Evolutionary conservation across 176 grass and related monocot genomes (phyloP), one percentile per base, ranked within the genome.

Genomic region (Oryza glaberrima): DNA sequence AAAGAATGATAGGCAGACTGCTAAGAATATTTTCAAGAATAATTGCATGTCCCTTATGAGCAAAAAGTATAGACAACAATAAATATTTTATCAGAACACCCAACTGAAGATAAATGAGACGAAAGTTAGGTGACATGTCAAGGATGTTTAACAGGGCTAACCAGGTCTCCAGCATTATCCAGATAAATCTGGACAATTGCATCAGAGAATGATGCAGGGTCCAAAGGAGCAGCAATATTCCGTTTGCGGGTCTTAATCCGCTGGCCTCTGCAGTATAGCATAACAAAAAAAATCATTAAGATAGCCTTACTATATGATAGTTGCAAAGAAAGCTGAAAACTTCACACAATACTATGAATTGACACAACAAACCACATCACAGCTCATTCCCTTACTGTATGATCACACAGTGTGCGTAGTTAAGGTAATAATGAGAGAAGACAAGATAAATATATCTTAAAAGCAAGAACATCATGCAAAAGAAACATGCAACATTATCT

Each of bases 241-340:
- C 93, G 82, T 83, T 98, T 98, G 95, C 95, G 91, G 93, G 95
- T 98, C 95, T 93, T 98, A 88, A 98, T 98, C 95, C 92, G 93
- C 89, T 89, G 84, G 79, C 95, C 93, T 92, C 93, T 98, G 89
- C 69, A 87, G 71, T 87, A 70, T 78, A 71, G 8, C 9, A 20
- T 41, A 88, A 77, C 28, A 81, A 54, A 30, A 75, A 68, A 75
- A 68, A 45, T 70, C 8, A 82, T 44, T 69, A 70, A 67, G 26
- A 77, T 4, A 4, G 22, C 25, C 23, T 65, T 65, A 52, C 16
- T 25, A 70, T 11, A 77, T 58, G 23, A 70, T 23, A 40, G 20
- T 22, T 48, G 9, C 36, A 40, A 83, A 72, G 2, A 75, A 66
- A n/a, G 14, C 43, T 43, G 25, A 34, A 60, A 41, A 44, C 43